phyloP scores from a whole-genome alignment of 495 filamentous ascomycete genomes.

The Trichoderma orchidacearum region DNA sequence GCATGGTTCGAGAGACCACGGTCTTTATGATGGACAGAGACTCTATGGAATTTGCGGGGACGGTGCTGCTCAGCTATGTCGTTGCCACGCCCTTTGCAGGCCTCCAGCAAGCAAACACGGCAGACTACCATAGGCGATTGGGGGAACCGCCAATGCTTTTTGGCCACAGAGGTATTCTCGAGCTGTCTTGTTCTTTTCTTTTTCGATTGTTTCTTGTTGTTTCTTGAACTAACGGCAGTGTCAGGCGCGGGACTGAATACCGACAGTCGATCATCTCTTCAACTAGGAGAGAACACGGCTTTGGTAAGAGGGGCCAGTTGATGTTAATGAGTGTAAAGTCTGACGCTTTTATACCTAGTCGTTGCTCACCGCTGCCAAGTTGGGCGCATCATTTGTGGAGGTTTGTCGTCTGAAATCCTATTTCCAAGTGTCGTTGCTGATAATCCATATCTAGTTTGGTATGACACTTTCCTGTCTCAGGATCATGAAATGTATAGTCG shows the following conservation, averaged over 20 bases:
- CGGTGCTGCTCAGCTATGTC: constrained; percentile 16
- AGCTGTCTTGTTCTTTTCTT: background rate
- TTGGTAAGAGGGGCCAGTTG: background rate
- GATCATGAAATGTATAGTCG: no score
- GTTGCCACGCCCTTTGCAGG: constrained; percentile 11
- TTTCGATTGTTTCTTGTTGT: background rate
- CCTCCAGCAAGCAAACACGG: background rate
- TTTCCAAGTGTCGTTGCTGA: background rate
- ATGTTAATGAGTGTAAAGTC: background rate
- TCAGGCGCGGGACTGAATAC: background rate
- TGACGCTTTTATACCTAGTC: background rate
- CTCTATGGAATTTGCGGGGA: constrained; percentile 14
- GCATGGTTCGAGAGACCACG: constrained; percentile 15
- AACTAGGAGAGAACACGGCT: background rate
- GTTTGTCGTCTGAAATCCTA: background rate
- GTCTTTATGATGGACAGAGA: constrained; percentile 13
- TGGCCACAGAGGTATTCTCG: background rate
- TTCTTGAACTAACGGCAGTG: background rate
- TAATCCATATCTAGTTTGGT: background rate
- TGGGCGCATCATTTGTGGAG: background rate
- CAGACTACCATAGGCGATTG: background rate
- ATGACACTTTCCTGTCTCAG: background rate
- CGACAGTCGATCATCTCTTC: background rate
- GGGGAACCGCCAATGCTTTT: background rate
- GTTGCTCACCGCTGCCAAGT: background rate